phyloP scores from a whole-genome alignment of 805 yeast genomes.

The Wickerhamiella galacta region DNA sequence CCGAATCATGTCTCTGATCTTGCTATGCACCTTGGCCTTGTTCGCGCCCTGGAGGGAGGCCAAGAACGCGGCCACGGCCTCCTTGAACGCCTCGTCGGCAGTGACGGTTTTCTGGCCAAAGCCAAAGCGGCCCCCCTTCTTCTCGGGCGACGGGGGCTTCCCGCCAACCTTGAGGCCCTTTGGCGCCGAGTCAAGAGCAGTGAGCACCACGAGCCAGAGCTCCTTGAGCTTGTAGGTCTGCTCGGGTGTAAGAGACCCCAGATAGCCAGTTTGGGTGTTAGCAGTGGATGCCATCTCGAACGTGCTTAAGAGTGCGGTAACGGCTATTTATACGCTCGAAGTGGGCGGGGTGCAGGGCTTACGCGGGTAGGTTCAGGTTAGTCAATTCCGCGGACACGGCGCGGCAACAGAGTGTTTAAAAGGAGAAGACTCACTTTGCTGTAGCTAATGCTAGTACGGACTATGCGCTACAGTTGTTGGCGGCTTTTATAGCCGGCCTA shows the following conservation, averaged over 20 bases:
- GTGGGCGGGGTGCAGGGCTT: background rate
- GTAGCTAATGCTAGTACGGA: too few species aligned
- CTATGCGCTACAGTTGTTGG: too few species aligned
- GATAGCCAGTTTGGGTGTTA: constrained; percentile 19
- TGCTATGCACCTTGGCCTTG: constrained; percentile 25
- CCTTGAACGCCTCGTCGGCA: constrained; percentile 10
- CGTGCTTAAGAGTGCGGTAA: background rate
- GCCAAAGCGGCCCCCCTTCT: constrained; percentile 18
- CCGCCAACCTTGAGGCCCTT: constrained; percentile 15
- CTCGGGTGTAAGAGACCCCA: constrained; percentile 22
- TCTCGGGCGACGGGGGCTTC: constrained; percentile 14
- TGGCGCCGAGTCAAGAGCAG: constrained; percentile 16
- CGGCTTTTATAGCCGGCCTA: too few species aligned
- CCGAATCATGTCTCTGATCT: constrained; percentile 36
- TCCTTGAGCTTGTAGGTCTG: constrained; percentile 26
- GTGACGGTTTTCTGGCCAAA: constrained; percentile 11
- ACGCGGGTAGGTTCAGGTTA: constrained; percentile 1
- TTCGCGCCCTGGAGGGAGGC: constrained; percentile 29
- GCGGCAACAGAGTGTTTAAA: background rate
- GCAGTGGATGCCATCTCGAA: background rate
- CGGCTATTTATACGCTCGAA: constrained; percentile 1
- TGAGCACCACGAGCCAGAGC: constrained; percentile 22
- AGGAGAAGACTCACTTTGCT: too few species aligned
- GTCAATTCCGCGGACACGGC: background rate
- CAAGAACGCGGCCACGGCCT: constrained; percentile 24